phyloP scores from a whole-genome alignment of 495 filamentous ascomycete species.

The Letharia lupina region DNA sequence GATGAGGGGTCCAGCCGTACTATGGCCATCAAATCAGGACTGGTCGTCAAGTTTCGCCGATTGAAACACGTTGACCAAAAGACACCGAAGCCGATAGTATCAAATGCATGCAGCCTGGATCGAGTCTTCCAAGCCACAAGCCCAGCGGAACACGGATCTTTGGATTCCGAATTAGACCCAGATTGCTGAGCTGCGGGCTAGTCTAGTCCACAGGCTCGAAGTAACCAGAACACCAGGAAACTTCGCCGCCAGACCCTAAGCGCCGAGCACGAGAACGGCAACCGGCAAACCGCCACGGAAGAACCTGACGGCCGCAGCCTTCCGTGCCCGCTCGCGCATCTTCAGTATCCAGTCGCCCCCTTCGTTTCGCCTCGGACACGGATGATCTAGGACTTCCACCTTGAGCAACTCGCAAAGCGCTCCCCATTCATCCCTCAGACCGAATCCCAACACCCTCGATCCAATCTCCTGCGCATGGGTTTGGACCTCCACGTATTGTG shows the following conservation, averaged over 20 bases:
- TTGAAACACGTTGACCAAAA: background rate
- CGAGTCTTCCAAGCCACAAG: background rate
- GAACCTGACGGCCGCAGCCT: conserved; percentile 3
- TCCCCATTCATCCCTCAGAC: conserved; percentile 29
- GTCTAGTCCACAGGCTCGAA: background rate
- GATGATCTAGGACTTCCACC: conserved; percentile 24
- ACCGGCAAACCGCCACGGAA: background rate
- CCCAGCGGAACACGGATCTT: background rate
- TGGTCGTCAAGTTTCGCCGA: background rate
- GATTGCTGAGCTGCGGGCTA: background rate
- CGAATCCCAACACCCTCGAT: conserved; percentile 21
- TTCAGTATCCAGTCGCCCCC: conserved; percentile 13
- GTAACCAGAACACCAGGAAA: background rate
- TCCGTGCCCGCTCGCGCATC: conserved; percentile 8
- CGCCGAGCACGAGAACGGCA: background rate
- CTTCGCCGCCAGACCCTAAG: background rate
- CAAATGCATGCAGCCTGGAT: background rate
- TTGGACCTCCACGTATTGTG: conserved; percentile 12
- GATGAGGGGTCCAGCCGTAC: background rate
- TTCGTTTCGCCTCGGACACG: conserved; percentile 27
- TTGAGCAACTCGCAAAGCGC: conserved; percentile 30
- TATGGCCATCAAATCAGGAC: background rate
- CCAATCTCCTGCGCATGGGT: background rate
- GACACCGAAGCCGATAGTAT: background rate
- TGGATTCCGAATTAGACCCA: conserved; percentile 26